Percentiles rank a stretch among this genome's conserved stretches.
phyloP scores from a whole-genome alignment of 352 stramenopile species.

The Peronospora tabacina region DNA sequence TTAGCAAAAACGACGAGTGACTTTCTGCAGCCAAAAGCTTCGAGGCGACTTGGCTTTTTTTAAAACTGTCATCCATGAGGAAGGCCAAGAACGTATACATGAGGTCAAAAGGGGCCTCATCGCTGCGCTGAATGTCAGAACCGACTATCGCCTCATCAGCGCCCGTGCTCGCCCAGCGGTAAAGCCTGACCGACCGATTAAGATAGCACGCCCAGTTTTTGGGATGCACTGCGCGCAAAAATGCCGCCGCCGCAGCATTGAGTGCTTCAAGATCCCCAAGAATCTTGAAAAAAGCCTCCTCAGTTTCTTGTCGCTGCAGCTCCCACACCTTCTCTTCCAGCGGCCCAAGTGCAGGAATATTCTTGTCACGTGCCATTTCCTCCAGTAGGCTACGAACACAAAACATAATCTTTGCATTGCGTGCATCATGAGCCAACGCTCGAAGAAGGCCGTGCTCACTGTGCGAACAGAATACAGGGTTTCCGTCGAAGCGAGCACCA shows the following conservation, averaged over 20 bases:
- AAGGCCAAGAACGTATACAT: constrained; percentile 74
- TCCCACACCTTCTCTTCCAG: constrained; percentile 60
- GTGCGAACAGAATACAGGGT: constrained; percentile 52
- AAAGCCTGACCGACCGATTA: constrained; percentile 54
- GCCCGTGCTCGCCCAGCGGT: constrained; percentile 59
- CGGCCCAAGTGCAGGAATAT: constrained; percentile 52
- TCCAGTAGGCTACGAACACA: constrained; percentile 62
- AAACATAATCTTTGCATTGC: constrained; percentile 58
- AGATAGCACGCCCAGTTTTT: constrained; percentile 62
- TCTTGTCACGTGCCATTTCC: constrained; percentile 67
- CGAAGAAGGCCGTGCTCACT: constrained; percentile 51
- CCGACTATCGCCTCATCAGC: constrained; percentile 47
- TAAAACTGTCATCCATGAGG: constrained; percentile 68
- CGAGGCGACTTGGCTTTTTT: constrained; percentile 59
- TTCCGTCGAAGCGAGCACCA: constrained; percentile 41
- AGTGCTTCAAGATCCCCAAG: constrained; percentile 45
- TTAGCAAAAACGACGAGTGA: constrained; percentile 33
- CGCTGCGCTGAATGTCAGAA: constrained; percentile 50
- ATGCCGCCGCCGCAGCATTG: constrained; percentile 44
- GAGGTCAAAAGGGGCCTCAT: constrained; percentile 75
- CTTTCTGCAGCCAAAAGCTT: constrained; percentile 32
- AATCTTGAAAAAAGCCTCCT: constrained; percentile 46
- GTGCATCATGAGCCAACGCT: constrained; percentile 43
- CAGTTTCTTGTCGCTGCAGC: constrained; percentile 46
- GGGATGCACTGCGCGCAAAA: constrained; percentile 50